Evolutionary conservation across 345 rosid genomes (phyloP), one percentile per base, ranked within the genome.

Genomic region (Populus tremula): DNA sequence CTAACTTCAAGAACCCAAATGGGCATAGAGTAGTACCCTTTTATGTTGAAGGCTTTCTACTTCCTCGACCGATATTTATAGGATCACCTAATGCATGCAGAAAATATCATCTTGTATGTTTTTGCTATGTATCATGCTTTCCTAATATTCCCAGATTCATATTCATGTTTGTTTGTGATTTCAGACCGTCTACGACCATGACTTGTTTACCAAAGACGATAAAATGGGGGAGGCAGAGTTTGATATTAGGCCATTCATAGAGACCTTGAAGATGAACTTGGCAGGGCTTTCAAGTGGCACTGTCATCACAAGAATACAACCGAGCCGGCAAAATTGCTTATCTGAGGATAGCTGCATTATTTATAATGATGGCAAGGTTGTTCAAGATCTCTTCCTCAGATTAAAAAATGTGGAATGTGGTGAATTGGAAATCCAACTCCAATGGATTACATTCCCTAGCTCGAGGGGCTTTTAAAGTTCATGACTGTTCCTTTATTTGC

Each of bases 171-270:
- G 1, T 71, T 50, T 6, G 21, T 45, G 25, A 69, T 74, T 73
- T 73, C 91, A 93, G 96, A 56, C 72, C 20, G 96, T 93, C 45
- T 93, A 91, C 27, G 97, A 95, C 77, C 82, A 79, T 76, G 98
- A 91, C 69, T 31, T 77, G 8, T 87, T 93, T 80, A 86, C 86
- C 23, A 83, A 78, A 33, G 99, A 95, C 66, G 99, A 95, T 79
- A 90, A 86, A 80, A 93, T 93, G 99, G 98, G 97, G 33, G 90
- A 89, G 20, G 97, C 98, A 2, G 98, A 90, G 79, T 83, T 95
- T 77, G 85, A 84, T 29, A 81, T 93, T 17, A 80, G 77, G 36
- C 81, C 90, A 2, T 87, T 78, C 72, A 21, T 90, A 20, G 88
- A 90, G 70, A 89, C 87, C 2, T 76, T 87, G 8, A 87, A 73